Percentiles rank a stretch among this genome's conserved stretches.
Evolutionary conservation across 192 early-diverging fungal species (phyloP).

Genomic region (Oehlia diaphana): DNA sequence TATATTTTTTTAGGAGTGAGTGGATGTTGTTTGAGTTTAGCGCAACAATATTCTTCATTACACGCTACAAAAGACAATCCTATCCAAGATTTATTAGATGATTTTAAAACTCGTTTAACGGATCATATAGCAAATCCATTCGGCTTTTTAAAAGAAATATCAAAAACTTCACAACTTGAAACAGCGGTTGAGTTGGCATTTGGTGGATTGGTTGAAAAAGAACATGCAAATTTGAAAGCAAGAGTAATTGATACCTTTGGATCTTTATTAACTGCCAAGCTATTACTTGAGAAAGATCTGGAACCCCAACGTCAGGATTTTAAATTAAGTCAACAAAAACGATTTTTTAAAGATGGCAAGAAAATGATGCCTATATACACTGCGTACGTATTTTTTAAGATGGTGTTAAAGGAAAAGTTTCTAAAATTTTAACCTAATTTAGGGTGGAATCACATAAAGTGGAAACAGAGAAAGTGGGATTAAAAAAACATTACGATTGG

Average conservation of each 20-base stretch:
- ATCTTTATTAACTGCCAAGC: slow-evolving; percentile 43
- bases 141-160: slow-evolving; percentile 32
- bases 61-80: background rate
- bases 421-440: slow-evolving; percentile 11
- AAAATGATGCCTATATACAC: slow-evolving; percentile 79
- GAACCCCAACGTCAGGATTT: slow-evolving; percentile 46
- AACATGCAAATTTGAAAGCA: slow-evolving; percentile 29
- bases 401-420: background rate
- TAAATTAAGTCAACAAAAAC: slow-evolving; percentile 55
- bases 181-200: slow-evolving; percentile 42
- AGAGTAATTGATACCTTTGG: slow-evolving; percentile 62
- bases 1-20: slow-evolving; percentile 46
- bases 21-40: slow-evolving; percentile 64
- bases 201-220: slow-evolving; percentile 43
- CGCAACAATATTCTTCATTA: slow-evolving; percentile 29
- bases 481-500: slow-evolving; percentile 53
- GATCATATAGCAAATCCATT: slow-evolving; percentile 35
- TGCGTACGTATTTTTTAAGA: slow-evolving; percentile 28
- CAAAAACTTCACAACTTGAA: slow-evolving; percentile 30
- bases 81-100: slow-evolving; percentile 29
- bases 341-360: slow-evolving; percentile 57
- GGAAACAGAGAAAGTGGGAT: no score
- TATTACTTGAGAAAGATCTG: slow-evolving; percentile 43
- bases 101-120: slow-evolving; percentile 33
- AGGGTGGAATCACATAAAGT: background rate